Percentiles rank a stretch among this genome's conserved stretches.
phyloP scores from a whole-genome alignment of 139 green algal species.

The Coccomyxa sp. region DNA sequence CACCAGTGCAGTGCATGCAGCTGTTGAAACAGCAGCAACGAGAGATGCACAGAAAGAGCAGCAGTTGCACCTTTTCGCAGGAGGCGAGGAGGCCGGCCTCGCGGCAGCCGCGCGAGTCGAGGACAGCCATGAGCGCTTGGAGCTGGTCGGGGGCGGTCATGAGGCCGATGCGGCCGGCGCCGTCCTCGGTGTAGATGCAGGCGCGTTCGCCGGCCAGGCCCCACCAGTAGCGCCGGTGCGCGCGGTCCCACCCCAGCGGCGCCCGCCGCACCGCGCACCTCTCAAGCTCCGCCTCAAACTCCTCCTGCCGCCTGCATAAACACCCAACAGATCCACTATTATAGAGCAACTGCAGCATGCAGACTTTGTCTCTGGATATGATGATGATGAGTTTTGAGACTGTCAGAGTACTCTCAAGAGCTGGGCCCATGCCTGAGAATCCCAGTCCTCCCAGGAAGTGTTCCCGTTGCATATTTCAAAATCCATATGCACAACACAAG shows the following conservation, averaged over 20 bases:
- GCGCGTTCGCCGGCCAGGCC: conserved; percentile 27
- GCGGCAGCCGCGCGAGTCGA: conserved; percentile 40
- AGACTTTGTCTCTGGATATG: too few relatives aligned
- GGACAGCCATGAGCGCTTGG: conserved; percentile 26
- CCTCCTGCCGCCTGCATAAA: conserved; percentile 26
- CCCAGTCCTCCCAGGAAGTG: too few relatives aligned
- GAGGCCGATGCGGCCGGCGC: neutral
- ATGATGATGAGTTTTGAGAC: too few relatives aligned
- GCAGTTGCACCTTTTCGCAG: conserved; percentile 6
- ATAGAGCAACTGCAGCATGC: neutral
- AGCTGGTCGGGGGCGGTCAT: conserved; percentile 22
- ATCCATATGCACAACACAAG: too few relatives aligned
- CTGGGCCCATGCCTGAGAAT: too few relatives aligned
- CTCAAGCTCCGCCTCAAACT: conserved; percentile 32
- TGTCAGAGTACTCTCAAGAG: too few relatives aligned
- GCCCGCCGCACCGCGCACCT: conserved; percentile 20
- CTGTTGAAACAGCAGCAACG: too few relatives aligned
- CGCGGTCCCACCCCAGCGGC: conserved; percentile 39
- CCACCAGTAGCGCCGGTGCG: conserved; percentile 47
- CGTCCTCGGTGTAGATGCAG: conserved; percentile 35
- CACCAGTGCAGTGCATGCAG: too few relatives aligned
- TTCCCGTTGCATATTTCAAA: too few relatives aligned
- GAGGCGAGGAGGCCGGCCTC: conserved; percentile 29
- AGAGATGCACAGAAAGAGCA: too few relatives aligned
- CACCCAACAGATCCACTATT: neutral